Conservation (phyloP, 805 yeast species). For the Cyberlindnera bimundalis region DNA sequence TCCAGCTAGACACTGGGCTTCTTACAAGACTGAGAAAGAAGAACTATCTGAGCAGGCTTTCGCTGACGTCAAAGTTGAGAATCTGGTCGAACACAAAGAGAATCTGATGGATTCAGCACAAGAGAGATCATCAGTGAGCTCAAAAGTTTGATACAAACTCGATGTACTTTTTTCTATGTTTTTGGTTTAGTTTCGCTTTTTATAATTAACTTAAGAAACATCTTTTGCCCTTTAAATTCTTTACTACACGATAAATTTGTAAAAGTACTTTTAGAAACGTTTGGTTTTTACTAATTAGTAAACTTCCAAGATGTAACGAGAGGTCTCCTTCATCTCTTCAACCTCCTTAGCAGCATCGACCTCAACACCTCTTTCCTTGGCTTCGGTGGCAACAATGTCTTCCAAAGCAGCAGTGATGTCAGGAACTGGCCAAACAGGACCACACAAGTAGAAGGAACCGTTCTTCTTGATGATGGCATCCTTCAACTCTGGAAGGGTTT, state of each 20-base stretch:
- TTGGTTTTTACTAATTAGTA: too few species aligned
- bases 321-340: constrained; percentile 90
- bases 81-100: background rate
- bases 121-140: too few species aligned
- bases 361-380: constrained; percentile 59
- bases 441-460: constrained; percentile 94
- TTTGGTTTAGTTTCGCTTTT: background rate
- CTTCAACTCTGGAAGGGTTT: constrained; percentile 66
- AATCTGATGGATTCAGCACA: background rate
- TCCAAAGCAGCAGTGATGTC: constrained; percentile 88
- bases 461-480: constrained; percentile 73
- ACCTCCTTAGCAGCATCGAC: constrained; percentile 76
- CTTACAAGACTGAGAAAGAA: constrained; percentile 10
- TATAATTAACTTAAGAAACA: too few species aligned
- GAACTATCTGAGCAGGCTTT: constrained; percentile 4
- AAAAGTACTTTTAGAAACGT: too few species aligned
- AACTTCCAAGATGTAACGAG: constrained; percentile 90
- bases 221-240: too few species aligned
- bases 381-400: constrained; percentile 73
- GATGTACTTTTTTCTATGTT: too few species aligned
- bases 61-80: constrained; percentile 2
- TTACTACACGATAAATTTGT: too few species aligned
- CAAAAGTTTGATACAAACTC: too few species aligned
- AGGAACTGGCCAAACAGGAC: constrained; percentile 99
- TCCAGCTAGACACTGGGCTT: constrained; percentile 29